Base-by-base conservation (phyloP, 2,329 filamentous ascomycete species). In the Beauveria sp. region DNA sequence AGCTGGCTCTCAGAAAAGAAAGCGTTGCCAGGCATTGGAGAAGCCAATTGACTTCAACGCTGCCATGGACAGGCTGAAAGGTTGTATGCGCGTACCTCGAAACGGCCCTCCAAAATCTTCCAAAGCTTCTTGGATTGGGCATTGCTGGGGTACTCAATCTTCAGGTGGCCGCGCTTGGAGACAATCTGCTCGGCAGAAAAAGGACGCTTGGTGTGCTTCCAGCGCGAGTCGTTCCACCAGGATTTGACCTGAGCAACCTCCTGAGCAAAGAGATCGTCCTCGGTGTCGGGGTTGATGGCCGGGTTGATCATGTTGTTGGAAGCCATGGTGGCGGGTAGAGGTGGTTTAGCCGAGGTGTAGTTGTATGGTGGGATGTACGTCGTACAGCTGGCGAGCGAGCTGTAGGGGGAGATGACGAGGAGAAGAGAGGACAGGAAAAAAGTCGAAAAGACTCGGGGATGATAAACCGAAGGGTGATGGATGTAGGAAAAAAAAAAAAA, bases 171-270 rank as follows among this genome's bases (percentile, higher is more conserved):
- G 72, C 95, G 84, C 85, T 99, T 99, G 58, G 90, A 88, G 66
- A 96, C 95, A 72, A 99, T 98, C 79, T 96, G 90, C 82, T 98
- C 95, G 38, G 95, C 92, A 4, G 93, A 96, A 75, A 95, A 99
- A 26, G 95, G 88, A 63, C 95, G 85, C 79, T 90, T 93, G 69
- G 95, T 99, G 77, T 91, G 86, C 73, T 90, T 85, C 95, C 95
- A 99, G 82, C 95, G 85, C 62, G 91, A 85, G 70, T 96, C 90
- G 59, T 81, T 83, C 95, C 95, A 99, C 95, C 95, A 99, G 75
- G 89, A 79, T 84, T 97, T 91, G 68, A 98, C 88, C 67, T 89
- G 86, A 70, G 88, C 86, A 64, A 98, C 91, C 74, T 99, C 95
- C 67, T 88, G 83, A 70, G 86, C 82, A 78, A 89, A 96, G 70